These are phyloP conservation scores for Aspergillus homomorphus DNA, from an alignment of 495 filamentous ascomycete genomes.

Conservation along the genomic window DNA sequence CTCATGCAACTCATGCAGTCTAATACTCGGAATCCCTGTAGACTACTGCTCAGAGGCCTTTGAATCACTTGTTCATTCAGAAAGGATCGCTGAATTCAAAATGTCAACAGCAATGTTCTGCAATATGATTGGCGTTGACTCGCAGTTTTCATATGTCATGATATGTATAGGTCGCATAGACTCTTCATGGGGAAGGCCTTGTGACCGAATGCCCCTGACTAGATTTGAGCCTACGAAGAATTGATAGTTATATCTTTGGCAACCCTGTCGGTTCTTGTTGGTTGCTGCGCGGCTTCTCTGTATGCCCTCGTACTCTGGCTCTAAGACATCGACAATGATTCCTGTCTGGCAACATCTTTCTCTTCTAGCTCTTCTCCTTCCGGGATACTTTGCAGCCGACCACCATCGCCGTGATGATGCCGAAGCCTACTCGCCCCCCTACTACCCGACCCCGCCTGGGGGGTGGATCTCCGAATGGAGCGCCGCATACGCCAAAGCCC, in stretches of 20 bases:
- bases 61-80: background rate
- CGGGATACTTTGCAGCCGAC: background rate
- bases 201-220: background rate
- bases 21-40: background rate
- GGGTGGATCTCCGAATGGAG: conserved; percentile 68
- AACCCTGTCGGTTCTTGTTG: background rate
- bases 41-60: background rate
- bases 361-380: background rate
- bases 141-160: background rate
- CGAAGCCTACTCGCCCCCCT: conserved; percentile 51
- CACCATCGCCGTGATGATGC: conserved; percentile 8
- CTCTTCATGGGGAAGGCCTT: background rate
- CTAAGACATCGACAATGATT: background rate
- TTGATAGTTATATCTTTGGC: background rate
- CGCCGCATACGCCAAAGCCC: conserved; percentile 77
- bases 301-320: background rate
- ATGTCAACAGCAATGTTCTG: background rate
- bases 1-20: background rate
- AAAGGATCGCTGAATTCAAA: background rate
- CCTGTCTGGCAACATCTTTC: background rate
- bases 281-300: background rate
- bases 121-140: background rate
- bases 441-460: conserved; percentile 85
- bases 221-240: background rate
- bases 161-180: background rate